Evolutionary conservation across 176 grass and related monocot genomes (phyloP), one percentile per base, ranked within the genome.

Genomic region (Ampelocalamus luodianensis): DNA sequence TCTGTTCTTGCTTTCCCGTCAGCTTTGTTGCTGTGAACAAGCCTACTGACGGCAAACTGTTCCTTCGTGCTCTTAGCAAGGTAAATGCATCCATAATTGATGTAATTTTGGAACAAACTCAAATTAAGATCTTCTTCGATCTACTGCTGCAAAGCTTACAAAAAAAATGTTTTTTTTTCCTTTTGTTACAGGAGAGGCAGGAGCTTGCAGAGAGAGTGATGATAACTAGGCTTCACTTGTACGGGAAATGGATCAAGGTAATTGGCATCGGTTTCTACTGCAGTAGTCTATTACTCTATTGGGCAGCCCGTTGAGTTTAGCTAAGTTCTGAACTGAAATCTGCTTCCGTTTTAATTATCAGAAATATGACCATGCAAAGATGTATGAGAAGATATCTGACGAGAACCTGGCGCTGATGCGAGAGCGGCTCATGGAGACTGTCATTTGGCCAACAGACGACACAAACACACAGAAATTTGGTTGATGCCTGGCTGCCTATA

Each of bases 211-310:
- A 99, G 58, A 84, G 96, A 36, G 93, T 94, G 72, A 96, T 99
- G 96, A 76, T 96, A 67, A 99, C 96, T 0, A 85, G 96, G 49
- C 91, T 99, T 82, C 93, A 94, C 48, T 62, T 99, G 16, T 99
- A 99, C 29, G 93, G 91, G 8, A 89, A 92, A 94, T 99, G 93
- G 93, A 95, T 92, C 10, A 86, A 93, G 91, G 91, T 93, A 80
- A 69, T 68, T 11, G 66, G 12, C 65, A 67, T 65, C 65, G 37
- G 23, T 68, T 62, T 44, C 53, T 29, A 10, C 10, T 24, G 20
- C 14, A 6, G 18, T 53, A 23, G 11, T 10, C 32, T 53, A 9
- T 20, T 34, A 16, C 4, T 62, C 4, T 22, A 63, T 0, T 48
- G 17, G 29, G 15, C 29, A 18, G 7, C 36, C 46, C 63, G 20